Evolutionary conservation across 179 eudicot genomes (phyloP).

Genomic region (Amaranthus tricolor): DNA sequence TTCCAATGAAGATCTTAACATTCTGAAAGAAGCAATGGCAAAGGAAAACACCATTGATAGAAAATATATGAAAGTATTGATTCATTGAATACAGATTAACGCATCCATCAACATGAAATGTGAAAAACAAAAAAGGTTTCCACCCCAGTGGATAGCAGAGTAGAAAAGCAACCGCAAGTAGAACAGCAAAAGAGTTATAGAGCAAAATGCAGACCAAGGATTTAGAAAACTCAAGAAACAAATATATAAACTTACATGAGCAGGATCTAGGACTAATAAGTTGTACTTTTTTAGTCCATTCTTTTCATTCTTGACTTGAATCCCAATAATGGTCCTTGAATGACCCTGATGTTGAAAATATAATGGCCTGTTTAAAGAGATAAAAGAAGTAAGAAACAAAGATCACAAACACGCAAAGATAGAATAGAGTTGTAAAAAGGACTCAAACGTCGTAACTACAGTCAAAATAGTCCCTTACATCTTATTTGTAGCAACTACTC

Average conservation of each 20-base stretch:
- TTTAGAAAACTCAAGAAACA: conserved; percentile 1
- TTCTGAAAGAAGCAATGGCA: neutral
- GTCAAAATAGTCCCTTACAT: conserved; percentile 41
- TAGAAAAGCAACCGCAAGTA: neutral
- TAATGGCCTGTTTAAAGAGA: conserved; percentile 61
- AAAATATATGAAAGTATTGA: neutral
- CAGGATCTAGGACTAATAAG: conserved; percentile 78
- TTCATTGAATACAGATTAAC: neutral
- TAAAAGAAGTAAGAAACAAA: conserved; percentile 2
- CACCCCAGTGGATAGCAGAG: neutral
- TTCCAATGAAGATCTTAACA: neutral
- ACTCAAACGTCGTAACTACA: neutral
- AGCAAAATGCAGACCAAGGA: neutral
- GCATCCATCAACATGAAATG: neutral
- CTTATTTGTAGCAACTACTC: conserved; percentile 67
- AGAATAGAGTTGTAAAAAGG: neutral
- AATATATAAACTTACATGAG: conserved; percentile 51
- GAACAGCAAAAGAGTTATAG: neutral
- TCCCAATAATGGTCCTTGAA: conserved; percentile 92
- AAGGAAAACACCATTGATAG: neutral
- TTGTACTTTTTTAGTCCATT: conserved; percentile 54
- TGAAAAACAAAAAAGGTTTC: neutral
- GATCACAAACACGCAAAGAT: neutral
- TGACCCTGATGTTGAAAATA: conserved; percentile 98
- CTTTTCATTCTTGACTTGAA: conserved; percentile 57